phyloP scores from a whole-genome alignment of 441 rosid species.

The Gossypium davidsonii region DNA sequence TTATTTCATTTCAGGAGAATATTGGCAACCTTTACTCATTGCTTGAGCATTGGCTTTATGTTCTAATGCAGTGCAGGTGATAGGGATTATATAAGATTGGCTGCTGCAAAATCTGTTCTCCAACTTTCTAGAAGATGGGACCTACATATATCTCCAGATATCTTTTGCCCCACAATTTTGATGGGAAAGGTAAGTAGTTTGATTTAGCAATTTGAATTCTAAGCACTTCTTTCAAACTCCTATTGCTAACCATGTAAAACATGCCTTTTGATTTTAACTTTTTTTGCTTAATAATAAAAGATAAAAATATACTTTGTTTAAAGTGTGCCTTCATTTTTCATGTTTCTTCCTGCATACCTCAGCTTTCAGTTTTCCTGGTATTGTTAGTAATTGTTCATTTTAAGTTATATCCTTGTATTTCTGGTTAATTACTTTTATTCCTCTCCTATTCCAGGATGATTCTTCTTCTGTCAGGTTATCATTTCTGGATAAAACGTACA shows the following conservation, averaged over 20 bases:
- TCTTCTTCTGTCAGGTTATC: constrained; percentile 43
- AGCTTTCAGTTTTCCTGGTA: neutral
- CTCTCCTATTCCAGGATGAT: constrained; percentile 55
- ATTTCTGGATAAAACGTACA: constrained; percentile 59
- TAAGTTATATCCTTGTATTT: neutral
- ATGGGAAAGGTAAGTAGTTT: constrained; percentile 56
- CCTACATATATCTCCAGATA: constrained; percentile 68
- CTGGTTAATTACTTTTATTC: neutral
- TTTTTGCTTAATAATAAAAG: neutral
- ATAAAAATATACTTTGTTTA: neutral
- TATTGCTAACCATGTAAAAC: neutral
- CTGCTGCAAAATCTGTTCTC: constrained; percentile 86
- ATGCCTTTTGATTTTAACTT: neutral
- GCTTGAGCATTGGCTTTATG: constrained; percentile 12
- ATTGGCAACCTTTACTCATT: neutral
- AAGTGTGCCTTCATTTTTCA: neutral
- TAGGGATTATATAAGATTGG: constrained; percentile 51
- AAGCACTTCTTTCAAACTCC: neutral
- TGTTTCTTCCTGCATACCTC: constrained; percentile 5
- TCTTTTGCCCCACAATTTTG: constrained; percentile 55
- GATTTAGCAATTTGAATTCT: neutral
- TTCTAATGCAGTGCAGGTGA: constrained; percentile 49
- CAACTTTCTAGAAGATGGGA: constrained; percentile 89
- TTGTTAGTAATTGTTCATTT: neutral
- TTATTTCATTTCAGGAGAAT: neutral